A percentile compares a stretch with the other conserved stretches of the same genome.
These are phyloP conservation scores for Scedosporium aurantiacum DNA, from an alignment of 2,329 filamentous ascomycete species.

Conservation along the genomic window DNA sequence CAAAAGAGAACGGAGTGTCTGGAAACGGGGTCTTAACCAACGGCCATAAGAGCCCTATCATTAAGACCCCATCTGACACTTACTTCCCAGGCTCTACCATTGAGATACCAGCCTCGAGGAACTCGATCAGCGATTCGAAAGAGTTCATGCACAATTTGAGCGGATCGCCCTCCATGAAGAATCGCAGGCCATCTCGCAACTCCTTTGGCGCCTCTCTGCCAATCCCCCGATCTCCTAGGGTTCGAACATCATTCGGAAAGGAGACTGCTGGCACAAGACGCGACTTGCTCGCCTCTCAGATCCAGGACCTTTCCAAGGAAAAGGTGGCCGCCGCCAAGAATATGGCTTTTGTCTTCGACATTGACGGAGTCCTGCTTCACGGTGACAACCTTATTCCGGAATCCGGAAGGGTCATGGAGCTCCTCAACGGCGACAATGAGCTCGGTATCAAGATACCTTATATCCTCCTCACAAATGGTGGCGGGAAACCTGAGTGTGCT, in stretches of 20 bases:
- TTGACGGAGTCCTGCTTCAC: conserved; percentile 91
- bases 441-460: conserved; percentile 81
- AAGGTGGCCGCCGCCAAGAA: conserved; percentile 63
- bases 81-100: conserved; percentile 30
- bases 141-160: conserved; percentile 66
- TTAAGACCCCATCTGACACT: not conserved
- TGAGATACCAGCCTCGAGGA: conserved; percentile 59
- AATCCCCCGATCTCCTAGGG: conserved; percentile 59
- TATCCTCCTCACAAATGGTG: conserved; percentile 91
- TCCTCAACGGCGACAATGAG: conserved; percentile 60
- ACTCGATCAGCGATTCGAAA: conserved; percentile 55
- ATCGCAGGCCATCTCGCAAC: conserved; percentile 60
- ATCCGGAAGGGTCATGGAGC: conserved; percentile 60
- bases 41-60: not conserved
- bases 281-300: conserved; percentile 57
- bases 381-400: conserved; percentile 68
- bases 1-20: not conserved
- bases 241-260: conserved; percentile 40
- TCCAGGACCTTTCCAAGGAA: conserved; percentile 55
- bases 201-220: conserved; percentile 64
- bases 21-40: not conserved
- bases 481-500: conserved; percentile 88
- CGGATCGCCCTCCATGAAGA: conserved; percentile 54
- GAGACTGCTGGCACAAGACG: conserved; percentile 31
- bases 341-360: conserved; percentile 71